phyloP scores from a whole-genome alignment of 169 alveolate genomes.

The Plasmodium yoelii region DNA sequence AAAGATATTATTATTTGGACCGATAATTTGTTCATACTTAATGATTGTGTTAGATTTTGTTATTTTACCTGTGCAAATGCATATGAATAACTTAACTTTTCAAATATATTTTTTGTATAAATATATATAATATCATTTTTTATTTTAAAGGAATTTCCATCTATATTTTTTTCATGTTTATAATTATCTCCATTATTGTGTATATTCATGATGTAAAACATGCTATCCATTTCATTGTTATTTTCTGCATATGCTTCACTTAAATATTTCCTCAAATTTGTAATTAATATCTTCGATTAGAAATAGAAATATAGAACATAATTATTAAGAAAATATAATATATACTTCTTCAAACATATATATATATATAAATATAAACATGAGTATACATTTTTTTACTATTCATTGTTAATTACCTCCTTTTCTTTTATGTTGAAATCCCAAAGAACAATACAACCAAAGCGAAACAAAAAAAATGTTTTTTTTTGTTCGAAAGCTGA shows the following conservation, averaged over 20 bases:
- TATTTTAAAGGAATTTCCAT: constrained; percentile 83
- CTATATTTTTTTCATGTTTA: constrained; percentile 73
- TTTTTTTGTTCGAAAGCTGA: constrained; percentile 73
- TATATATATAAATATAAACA: background rate
- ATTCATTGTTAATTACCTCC: constrained; percentile 57
- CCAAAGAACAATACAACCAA: constrained; percentile 86
- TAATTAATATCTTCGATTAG: constrained; percentile 8
- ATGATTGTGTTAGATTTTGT: background rate
- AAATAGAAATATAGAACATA: background rate
- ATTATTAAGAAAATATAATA: background rate
- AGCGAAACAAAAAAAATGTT: constrained; percentile 79
- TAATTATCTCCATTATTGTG: constrained; percentile 21
- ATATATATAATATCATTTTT: constrained; percentile 86
- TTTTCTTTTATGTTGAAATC: constrained; percentile 79
- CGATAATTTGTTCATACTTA: too few species aligned
- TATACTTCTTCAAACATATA: background rate
- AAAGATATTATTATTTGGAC: too few species aligned
- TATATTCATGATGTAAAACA: constrained; percentile 55
- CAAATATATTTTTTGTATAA: constrained; percentile 81
- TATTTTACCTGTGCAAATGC: constrained; percentile 86
- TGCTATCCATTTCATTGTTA: constrained; percentile 55
- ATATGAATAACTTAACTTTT: constrained; percentile 85
- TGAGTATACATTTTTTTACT: background rate
- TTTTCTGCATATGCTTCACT: constrained; percentile 68
- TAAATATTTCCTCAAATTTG: constrained; percentile 39